Evolutionary conservation across 352 stramenopile species (phyloP).

Genomic region (Globisporangium nagaii): DNA sequence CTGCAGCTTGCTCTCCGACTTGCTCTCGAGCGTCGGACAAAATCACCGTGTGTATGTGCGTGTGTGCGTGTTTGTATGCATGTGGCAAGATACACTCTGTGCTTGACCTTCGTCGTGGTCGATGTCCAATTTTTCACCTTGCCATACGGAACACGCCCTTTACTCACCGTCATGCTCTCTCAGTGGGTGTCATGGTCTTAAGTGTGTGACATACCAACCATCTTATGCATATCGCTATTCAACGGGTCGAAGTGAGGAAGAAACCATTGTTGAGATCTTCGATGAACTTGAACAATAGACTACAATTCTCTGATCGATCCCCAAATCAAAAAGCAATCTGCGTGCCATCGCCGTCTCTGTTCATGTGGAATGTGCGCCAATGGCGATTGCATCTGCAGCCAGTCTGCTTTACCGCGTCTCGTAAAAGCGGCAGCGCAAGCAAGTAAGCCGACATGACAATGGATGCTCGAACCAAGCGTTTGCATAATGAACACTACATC

Average conservation of each 20-base stretch:
- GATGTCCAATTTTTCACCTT: constrained; percentile 86
- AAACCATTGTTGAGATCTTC: constrained; percentile 68
- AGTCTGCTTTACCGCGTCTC: too few species aligned
- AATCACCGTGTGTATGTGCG: constrained; percentile 8
- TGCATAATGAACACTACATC: background rate
- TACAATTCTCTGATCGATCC: constrained; percentile 89
- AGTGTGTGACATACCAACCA: constrained; percentile 46
- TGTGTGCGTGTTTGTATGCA: constrained; percentile 8
- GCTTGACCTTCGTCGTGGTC: constrained; percentile 70
- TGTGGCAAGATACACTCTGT: constrained; percentile 84
- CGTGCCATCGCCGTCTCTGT: too few species aligned
- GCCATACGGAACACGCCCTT: constrained; percentile 51
- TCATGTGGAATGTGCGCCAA: too few species aligned
- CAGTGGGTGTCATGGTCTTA: constrained; percentile 73
- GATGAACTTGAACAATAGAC: constrained; percentile 71
- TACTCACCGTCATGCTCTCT: constrained; percentile 67
- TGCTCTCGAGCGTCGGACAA: constrained; percentile 36
- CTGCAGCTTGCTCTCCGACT: constrained; percentile 8
- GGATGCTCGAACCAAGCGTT: background rate
- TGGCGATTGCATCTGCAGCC: too few species aligned
- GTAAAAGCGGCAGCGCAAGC: too few species aligned
- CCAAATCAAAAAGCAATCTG: constrained; percentile 1
- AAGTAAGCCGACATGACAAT: too few species aligned
- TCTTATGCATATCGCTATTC: background rate
- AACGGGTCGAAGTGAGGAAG: constrained; percentile 67